Percentiles rank a stretch among this genome's conserved stretches.
These are phyloP conservation scores for Cadophora sp. DNA, from an alignment of 2,329 filamentous ascomycete genomes.

Conservation along the genomic window DNA sequence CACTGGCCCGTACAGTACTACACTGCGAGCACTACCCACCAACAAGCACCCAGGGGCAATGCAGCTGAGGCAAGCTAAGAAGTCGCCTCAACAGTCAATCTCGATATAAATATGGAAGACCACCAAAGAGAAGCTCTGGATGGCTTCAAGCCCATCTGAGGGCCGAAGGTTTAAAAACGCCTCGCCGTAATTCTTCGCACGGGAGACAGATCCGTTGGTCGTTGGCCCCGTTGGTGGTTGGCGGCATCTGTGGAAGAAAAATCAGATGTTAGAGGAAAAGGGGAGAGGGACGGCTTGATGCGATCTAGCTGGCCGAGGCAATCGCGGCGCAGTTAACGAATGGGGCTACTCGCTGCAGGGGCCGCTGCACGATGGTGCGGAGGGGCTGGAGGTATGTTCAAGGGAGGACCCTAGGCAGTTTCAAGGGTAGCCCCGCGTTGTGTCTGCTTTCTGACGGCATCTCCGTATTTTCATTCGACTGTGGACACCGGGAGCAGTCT, in stretches of 20 bases:
- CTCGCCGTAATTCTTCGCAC: not conserved
- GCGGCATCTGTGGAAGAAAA: slow-evolving; percentile 6
- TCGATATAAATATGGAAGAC: not conserved
- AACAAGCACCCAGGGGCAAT: not conserved
- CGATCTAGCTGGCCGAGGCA: slow-evolving; percentile 23
- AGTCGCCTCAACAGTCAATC: not conserved
- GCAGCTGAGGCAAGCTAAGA: not conserved
- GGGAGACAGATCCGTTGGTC: slow-evolving; percentile 1
- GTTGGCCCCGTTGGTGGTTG: too few species aligned
- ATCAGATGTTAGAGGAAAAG: slow-evolving; percentile 20
- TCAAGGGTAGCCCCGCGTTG: slow-evolving; percentile 14
- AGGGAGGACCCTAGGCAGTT: not conserved
- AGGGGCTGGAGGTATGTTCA: not conserved
- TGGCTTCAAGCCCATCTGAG: not conserved
- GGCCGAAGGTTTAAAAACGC: not conserved
- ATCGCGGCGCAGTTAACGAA: slow-evolving; percentile 16
- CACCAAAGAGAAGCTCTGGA: not conserved
- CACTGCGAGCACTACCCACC: not conserved
- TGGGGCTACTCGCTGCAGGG: slow-evolving; percentile 18
- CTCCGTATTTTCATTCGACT: slow-evolving; percentile 16
- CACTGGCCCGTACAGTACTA: not conserved
- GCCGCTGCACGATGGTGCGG: slow-evolving; percentile 9
- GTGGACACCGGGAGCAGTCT: not conserved
- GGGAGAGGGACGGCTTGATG: slow-evolving; percentile 13
- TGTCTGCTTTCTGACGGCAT: slow-evolving; percentile 3